Base-by-base conservation (phyloP, 2,329 filamentous ascomycete genomes). In the Pseudogymnoascus sp. region DNA sequence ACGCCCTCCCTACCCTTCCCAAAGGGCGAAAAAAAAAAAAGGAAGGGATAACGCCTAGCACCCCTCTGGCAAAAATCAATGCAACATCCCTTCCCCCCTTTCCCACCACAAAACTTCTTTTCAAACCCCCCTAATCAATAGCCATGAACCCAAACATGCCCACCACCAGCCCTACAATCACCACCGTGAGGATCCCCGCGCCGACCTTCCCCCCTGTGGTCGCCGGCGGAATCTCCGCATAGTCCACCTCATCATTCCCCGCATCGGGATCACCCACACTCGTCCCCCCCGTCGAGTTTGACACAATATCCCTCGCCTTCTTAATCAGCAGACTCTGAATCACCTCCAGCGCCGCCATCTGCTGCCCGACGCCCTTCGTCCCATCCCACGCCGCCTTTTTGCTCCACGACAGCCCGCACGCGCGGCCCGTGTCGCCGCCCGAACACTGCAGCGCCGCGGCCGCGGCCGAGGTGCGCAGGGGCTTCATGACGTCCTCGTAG, bases 281-380 rank as follows among this genome's bases (percentile, higher is more conserved):
- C 16, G 65, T 72, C 7, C 82, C 82, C 60, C 83, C 83, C 13
- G 78, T 82, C 0, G 70, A 68, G 64, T 80, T 78, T 72, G 40
- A 67, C 16, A 64, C 66, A 62, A 66, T 69, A 1, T 76, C 74
- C 4, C 70, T 66, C 0, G 77, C 73, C 7, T 62, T 61, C 21
- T 67, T 66, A 8, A 73, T 67, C 29, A 80, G 70, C 59, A 78
- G 72, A 37, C 76, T 77, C 63, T 77, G 72, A 61, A 85, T 81
- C 7, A 88, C 78, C 67, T 89, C 86, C 72, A 90, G 76, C 4
- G 82, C 86, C 1, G 84, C 80, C 87, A 90, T 90, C 74, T 90
- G 86, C 72, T 89, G 86, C 3, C 87, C 87, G 1, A 89, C 82
- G 3, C 87, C 87, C 1, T 79, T 80, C 7, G 78, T 79, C 21